Evolutionary conservation across 2,329 filamentous ascomycete genomes (phyloP), one percentile per base, ranked within the genome.

Genomic region (Allantophomopsis cytisporea): DNA sequence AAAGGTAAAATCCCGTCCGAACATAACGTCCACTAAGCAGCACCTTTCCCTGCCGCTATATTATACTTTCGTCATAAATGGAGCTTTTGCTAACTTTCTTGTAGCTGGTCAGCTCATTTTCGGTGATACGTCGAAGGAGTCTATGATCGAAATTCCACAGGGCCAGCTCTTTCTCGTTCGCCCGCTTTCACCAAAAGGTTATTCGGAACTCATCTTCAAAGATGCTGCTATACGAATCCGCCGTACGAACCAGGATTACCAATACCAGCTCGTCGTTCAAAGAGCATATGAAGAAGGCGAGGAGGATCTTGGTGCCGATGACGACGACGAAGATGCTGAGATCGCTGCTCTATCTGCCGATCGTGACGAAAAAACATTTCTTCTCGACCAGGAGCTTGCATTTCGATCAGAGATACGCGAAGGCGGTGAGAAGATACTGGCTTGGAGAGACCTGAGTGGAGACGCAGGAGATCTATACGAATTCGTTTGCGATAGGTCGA

Each of bases 161-260:
- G 91, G 91, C 56, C 88, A 96, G 61, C 84, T 98, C 35, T 98
- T 95, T 61, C 81, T 98, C 50, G 91, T 98, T 52, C 84, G 91
- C 52, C 91, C 91, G 10, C 75, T 86, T 37, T 96, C 89, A 7
- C 87, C 89, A 41, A 98, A 98, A 61, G 91, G 91, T 48, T 96
- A 95, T 60, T 95, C 89, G 2, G 91, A 98, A 62, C 86, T 96
- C 57, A 94, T 98, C 62, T 98, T 95, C 71, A 94, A 91, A 61
- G 91, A 98, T 76, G 83, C 87, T 31, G 83, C 86, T 36, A 86
- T 89, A 39, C 86, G 82, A 46, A 93, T 98, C 54, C 82, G 93
- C 47, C 79, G 85, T 47, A 96, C 91, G 13, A 88, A 84, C 15
- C 88, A 94, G 58, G 87, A 96, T 39, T 95, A 84, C 54, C 88